These are phyloP conservation scores for Aspergillus asperescens DNA, from an alignment of 495 filamentous ascomycete species.

Conservation along the genomic window DNA sequence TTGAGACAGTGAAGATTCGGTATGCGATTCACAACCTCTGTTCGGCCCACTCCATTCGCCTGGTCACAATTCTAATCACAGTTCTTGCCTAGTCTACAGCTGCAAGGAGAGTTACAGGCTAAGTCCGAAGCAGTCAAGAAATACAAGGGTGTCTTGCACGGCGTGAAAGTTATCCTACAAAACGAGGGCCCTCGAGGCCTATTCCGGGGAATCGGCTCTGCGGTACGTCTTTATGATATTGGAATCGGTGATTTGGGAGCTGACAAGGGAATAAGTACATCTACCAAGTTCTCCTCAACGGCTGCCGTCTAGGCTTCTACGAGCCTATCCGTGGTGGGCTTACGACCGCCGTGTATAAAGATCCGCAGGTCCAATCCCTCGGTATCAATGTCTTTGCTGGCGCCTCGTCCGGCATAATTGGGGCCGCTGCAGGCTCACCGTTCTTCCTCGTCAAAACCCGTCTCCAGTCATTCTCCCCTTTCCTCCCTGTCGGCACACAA, in stretches of 20 bases:
- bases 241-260: not conserved
- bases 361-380: constrained; percentile 70
- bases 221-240: constrained; percentile 45
- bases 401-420: constrained; percentile 80
- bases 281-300: constrained; percentile 95
- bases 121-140: constrained; percentile 77
- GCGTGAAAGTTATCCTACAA: constrained; percentile 79
- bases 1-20: constrained; percentile 99
- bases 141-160: constrained; percentile 91
- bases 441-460: constrained; percentile 99
- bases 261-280: constrained; percentile 57
- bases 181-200: constrained; percentile 87
- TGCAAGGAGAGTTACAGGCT: constrained; percentile 90
- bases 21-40: constrained; percentile 27
- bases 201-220: constrained; percentile 83
- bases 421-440: constrained; percentile 84
- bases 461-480: constrained; percentile 89
- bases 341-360: constrained; percentile 61
- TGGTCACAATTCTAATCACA: not conserved
- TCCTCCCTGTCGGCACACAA: constrained; percentile 92
- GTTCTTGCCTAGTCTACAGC: constrained; percentile 61
- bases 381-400: constrained; percentile 90
- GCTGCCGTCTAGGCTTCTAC: constrained; percentile 95
- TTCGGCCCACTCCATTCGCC: not conserved
- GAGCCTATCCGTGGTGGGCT: constrained; percentile 76